Evolutionary conservation across 225 moss, liverwort and hornwort genomes (phyloP).

Genomic region (Takakia lepidozioides): DNA sequence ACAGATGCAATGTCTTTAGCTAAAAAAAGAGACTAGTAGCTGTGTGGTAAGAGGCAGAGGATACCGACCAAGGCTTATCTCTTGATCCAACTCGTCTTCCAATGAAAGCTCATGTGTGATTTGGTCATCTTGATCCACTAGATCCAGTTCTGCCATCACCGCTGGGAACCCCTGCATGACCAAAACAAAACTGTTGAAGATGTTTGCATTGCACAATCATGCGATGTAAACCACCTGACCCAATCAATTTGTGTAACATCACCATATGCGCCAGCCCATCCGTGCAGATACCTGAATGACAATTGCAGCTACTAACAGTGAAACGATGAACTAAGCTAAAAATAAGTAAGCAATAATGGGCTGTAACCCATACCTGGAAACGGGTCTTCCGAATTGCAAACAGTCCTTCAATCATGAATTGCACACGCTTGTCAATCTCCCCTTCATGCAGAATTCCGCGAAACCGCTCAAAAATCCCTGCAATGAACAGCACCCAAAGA

Average conservation of each 20-base stretch:
- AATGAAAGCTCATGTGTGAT: constrained; percentile 78
- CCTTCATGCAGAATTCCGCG: constrained; percentile 78
- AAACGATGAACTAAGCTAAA: too few species aligned
- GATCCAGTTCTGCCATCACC: constrained; percentile 64
- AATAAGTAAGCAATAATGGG: too few species aligned
- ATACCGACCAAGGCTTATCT: constrained; percentile 32
- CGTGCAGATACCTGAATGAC: too few species aligned
- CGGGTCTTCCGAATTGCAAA: constrained; percentile 81
- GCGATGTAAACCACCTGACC: too few species aligned
- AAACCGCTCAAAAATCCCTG: constrained; percentile 80
- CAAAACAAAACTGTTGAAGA: too few species aligned
- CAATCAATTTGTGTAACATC: too few species aligned
- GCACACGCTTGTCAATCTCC: constrained; percentile 87
- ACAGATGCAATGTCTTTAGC: too few species aligned
- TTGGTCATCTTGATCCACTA: constrained; percentile 82
- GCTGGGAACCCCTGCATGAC: constrained; percentile 65
- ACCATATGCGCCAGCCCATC: too few species aligned
- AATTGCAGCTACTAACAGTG: too few species aligned
- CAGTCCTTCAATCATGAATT: constrained; percentile 89
- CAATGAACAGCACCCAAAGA: not conserved
- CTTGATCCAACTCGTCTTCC: constrained; percentile 73
- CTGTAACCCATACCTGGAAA: constrained; percentile 67
- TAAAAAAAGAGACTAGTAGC: too few species aligned
- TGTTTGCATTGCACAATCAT: too few species aligned
- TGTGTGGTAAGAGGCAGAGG: too few species aligned